Evolutionary conservation across 2,329 filamentous ascomycete genomes (phyloP).

Genomic region (Aspergillus tamarii): DNA sequence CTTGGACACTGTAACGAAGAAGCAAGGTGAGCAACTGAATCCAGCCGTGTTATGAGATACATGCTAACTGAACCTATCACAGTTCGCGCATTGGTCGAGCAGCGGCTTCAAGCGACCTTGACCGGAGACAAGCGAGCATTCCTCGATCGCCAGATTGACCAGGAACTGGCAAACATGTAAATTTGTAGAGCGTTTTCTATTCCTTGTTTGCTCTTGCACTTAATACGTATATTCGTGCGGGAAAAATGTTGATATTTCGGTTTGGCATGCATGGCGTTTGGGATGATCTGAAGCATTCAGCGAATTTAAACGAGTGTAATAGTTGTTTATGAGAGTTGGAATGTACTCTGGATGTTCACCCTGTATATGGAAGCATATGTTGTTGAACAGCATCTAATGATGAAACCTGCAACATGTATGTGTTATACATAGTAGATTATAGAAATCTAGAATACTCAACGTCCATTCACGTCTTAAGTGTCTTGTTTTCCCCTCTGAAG

Average conservation of each 20-base stretch:
- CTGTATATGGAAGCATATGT: not conserved
- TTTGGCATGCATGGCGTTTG: conserved; percentile 21
- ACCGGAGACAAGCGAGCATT: conserved; percentile 83
- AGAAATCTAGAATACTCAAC: not conserved
- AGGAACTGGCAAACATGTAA: conserved; percentile 91
- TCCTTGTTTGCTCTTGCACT: not conserved
- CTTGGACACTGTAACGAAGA: conserved; percentile 97
- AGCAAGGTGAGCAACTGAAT: conserved; percentile 64
- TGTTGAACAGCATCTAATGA: not conserved
- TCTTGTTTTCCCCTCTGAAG: too few relatives aligned
- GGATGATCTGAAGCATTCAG: conserved; percentile 14
- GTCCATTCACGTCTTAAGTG: too few relatives aligned
- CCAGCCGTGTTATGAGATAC: not conserved
- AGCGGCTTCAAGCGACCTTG: conserved; percentile 87
- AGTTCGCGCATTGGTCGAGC: conserved; percentile 86
- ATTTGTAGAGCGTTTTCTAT: not conserved
- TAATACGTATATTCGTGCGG: conserved; percentile 11
- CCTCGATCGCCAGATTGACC: conserved; percentile 90
- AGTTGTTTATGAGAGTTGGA: conserved; percentile 6
- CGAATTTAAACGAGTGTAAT: conserved; percentile 12
- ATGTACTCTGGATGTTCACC: not conserved
- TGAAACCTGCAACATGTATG: not conserved
- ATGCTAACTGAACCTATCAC: conserved; percentile 3
- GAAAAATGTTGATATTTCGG: conserved; percentile 11
- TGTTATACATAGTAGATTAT: not conserved